A percentile compares a stretch with the other conserved stretches of the same genome.
phyloP scores from a whole-genome alignment of 441 rosid genomes.

The Erodium trifolium region DNA sequence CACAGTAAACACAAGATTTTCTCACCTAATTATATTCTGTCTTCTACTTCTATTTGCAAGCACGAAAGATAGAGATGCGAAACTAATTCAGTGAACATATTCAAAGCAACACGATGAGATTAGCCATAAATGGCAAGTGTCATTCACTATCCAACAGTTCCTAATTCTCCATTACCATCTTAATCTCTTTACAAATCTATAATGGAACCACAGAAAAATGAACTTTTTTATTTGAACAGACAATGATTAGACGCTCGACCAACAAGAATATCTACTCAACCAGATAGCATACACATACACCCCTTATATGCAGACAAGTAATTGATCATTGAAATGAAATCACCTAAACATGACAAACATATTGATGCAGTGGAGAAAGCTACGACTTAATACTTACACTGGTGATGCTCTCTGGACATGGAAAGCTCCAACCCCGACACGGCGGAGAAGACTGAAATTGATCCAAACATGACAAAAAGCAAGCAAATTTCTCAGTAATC shows the following conservation, averaged over 20 bases:
- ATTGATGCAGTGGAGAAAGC: neutral
- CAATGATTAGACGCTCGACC: too few relatives aligned
- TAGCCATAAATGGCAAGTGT: neutral
- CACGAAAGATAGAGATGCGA: neutral
- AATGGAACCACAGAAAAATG: neutral
- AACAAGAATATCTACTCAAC: too few relatives aligned
- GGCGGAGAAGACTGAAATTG: conserved; percentile 75
- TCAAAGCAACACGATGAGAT: neutral
- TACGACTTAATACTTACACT: conserved; percentile 41
- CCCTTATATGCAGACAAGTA: neutral
- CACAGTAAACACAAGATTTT: neutral
- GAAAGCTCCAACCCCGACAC: conserved; percentile 93
- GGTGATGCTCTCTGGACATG: conserved; percentile 90
- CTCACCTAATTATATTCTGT: neutral
- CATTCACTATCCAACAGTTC: neutral
- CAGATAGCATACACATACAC: too few relatives aligned
- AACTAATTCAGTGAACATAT: neutral
- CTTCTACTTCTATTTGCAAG: neutral
- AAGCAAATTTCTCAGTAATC: too few relatives aligned
- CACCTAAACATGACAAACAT: neutral
- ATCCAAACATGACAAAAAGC: too few relatives aligned
- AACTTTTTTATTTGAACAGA: neutral
- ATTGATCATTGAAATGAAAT: neutral
- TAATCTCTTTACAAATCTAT: neutral
- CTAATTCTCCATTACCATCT: neutral